Conservation (phyloP, 306 rosid species). For the Quercus parvula region DNA sequence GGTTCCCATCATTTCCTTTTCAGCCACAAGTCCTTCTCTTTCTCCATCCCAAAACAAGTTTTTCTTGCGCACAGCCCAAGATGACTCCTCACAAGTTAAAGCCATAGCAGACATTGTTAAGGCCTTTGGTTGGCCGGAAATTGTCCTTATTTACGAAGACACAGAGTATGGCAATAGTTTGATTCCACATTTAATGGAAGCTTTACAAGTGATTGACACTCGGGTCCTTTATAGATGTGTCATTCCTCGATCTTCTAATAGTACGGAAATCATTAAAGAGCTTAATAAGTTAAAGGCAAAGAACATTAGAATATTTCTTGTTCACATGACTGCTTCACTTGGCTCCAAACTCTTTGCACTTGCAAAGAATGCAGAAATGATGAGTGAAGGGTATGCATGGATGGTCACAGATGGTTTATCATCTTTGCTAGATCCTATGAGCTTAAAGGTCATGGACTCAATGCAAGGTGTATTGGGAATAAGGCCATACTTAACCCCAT, state of each 20-base stretch:
- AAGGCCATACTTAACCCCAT: slow-evolving; percentile 8
- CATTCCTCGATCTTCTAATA: slow-evolving; percentile 19
- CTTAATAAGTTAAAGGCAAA: slow-evolving; percentile 9
- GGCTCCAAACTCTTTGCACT: slow-evolving; percentile 19
- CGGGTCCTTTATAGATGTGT: slow-evolving; percentile 7
- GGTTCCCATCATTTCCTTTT: slow-evolving; percentile 30
- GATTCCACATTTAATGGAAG: slow-evolving; percentile 26
- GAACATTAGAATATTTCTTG: slow-evolving; percentile 19
- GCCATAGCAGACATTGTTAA: slow-evolving; percentile 27
- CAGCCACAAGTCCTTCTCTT: slow-evolving; percentile 39
- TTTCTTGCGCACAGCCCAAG: slow-evolving; percentile 28
- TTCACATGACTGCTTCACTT: slow-evolving; percentile 25
- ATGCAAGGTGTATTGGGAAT: slow-evolving; percentile 50
- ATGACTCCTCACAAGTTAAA: slow-evolving; percentile 19
- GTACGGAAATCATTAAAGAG: background rate
- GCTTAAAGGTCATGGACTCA: slow-evolving; percentile 2
- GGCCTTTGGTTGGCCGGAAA: slow-evolving; percentile 29
- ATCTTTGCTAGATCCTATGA: slow-evolving; percentile 1
- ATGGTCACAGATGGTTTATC: slow-evolving; percentile 21
- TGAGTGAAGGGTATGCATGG: slow-evolving; percentile 26
- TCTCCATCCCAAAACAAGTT: slow-evolving; percentile 23
- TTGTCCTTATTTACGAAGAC: slow-evolving; percentile 38
- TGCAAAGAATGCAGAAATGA: slow-evolving; percentile 26
- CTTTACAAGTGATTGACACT: slow-evolving; percentile 14
- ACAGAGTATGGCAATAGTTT: slow-evolving; percentile 36